These are phyloP conservation scores for Metschnikowia cerradonensis DNA, from an alignment of 805 yeast species.

Conservation along the genomic window DNA sequence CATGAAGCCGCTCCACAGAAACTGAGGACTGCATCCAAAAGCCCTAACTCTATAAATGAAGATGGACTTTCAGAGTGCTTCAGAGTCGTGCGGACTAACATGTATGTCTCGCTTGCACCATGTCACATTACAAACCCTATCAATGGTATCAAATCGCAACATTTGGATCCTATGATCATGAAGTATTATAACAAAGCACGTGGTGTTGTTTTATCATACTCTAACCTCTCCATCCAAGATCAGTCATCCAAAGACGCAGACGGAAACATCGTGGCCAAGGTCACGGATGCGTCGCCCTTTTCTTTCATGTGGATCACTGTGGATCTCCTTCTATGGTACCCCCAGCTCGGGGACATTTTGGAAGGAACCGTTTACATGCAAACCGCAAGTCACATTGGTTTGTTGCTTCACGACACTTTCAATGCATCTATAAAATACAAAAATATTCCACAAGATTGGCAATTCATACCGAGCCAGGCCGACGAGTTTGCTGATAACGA, in stretches of 20 bases:
- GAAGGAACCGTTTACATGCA: conserved; percentile 91
- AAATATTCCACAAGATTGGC: conserved; percentile 84
- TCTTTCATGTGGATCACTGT: conserved; percentile 83
- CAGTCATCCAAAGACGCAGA: conserved; percentile 29
- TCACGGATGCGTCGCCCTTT: conserved; percentile 80
- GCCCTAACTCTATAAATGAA: conserved; percentile 34
- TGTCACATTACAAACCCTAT: conserved; percentile 62
- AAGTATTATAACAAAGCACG: conserved; percentile 64
- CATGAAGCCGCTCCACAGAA: background rate
- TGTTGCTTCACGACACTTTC: conserved; percentile 87
- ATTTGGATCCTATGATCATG: conserved; percentile 87
- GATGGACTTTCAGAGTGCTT: conserved; percentile 67
- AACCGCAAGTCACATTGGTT: conserved; percentile 91
- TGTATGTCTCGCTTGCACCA: conserved; percentile 90
- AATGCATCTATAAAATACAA: conserved; percentile 87
- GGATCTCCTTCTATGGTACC: conserved; percentile 84
- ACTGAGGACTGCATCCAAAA: conserved; percentile 17
- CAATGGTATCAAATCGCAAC: conserved; percentile 81
- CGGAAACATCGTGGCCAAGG: conserved; percentile 53
- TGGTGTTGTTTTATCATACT: conserved; percentile 84
- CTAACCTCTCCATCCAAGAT: conserved; percentile 41
- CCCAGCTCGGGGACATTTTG: conserved; percentile 77
- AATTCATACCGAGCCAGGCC: conserved; percentile 72
- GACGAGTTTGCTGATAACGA: conserved; percentile 44
- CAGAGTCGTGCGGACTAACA: conserved; percentile 50